Percentiles rank a stretch among this genome's conserved stretches.
phyloP scores from a whole-genome alignment of 805 yeast species.

The Sugiyamaella qingdaonensis region DNA sequence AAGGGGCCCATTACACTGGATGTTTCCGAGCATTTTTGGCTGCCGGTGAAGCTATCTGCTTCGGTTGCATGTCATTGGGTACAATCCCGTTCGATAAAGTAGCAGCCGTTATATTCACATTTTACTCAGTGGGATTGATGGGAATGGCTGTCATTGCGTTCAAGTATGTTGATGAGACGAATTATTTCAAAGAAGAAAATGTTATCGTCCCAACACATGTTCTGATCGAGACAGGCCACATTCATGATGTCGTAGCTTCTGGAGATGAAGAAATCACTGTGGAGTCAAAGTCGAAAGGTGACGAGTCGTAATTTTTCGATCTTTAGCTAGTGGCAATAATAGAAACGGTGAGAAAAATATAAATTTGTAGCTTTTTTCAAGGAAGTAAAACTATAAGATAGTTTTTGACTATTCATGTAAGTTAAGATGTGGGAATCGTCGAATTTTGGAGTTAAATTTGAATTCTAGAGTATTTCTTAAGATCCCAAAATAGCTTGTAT shows the following conservation, averaged over 20 bases:
- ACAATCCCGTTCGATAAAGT: slow-evolving; percentile 5
- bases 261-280: slow-evolving; percentile 1
- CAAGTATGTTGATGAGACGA: slow-evolving; percentile 4
- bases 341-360: no score
- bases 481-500: no score
- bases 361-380: no score
- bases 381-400: no score
- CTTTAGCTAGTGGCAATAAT: no score
- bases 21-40: slow-evolving; percentile 4
- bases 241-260: neutral
- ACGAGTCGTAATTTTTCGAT: no score
- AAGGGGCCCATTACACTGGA: slow-evolving; percentile 4
- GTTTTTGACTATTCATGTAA: no score
- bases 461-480: no score
- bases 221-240: neutral
- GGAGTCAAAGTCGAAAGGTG: neutral
- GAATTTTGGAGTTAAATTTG: no score
- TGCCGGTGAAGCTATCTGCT: slow-evolving; percentile 5
- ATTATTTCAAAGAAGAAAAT: slow-evolving; percentile 6
- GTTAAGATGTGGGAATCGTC: no score
- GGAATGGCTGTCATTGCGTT: slow-evolving; percentile 1
- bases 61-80: neutral
- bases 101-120: slow-evolving; percentile 3
- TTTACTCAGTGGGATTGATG: slow-evolving; percentile 1
- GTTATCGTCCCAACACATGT: slow-evolving; percentile 7